phyloP scores from a whole-genome alignment of 495 filamentous ascomycete species.

The Lasiosphaeria ovina region DNA sequence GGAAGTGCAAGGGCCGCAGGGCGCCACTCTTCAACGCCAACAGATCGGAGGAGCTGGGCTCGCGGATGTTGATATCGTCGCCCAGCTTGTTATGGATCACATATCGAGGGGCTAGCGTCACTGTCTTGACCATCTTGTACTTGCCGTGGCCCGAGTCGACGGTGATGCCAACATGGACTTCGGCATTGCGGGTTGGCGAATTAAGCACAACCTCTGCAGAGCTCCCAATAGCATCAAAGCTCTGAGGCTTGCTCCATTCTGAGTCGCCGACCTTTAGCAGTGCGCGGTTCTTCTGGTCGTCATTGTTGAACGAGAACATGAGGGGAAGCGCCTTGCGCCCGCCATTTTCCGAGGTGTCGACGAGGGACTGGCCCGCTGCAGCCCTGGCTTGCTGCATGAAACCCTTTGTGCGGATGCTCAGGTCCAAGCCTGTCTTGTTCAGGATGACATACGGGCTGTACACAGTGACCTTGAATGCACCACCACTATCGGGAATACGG shows the following conservation, averaged over 20 bases:
- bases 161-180: slow-evolving; percentile 86
- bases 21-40: slow-evolving; percentile 72
- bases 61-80: slow-evolving; percentile 84
- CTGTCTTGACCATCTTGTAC: slow-evolving; percentile 93
- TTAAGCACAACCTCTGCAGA: slow-evolving; percentile 80
- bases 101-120: slow-evolving; percentile 91
- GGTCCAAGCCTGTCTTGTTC: slow-evolving; percentile 89
- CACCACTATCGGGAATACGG: slow-evolving; percentile 88
- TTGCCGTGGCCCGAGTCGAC: slow-evolving; percentile 92
- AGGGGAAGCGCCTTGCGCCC: slow-evolving; percentile 74
- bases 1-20: slow-evolving; percentile 79
- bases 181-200: slow-evolving; percentile 64
- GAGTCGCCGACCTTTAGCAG: slow-evolving; percentile 84
- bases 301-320: slow-evolving; percentile 89
- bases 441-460: slow-evolving; percentile 91
- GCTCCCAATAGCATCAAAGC: slow-evolving; percentile 97
- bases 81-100: slow-evolving; percentile 88
- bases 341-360: slow-evolving; percentile 33
- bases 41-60: slow-evolving; percentile 79
- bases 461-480: slow-evolving; percentile 91
- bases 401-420: slow-evolving; percentile 85
- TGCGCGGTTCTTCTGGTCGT: slow-evolving; percentile 87
- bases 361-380: slow-evolving; percentile 68
- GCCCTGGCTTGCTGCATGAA: slow-evolving; percentile 78
- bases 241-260: slow-evolving; percentile 93